Conservation (phyloP, 2,329 filamentous ascomycete genomes). For the Pseudopithomyces maydicus region DNA sequence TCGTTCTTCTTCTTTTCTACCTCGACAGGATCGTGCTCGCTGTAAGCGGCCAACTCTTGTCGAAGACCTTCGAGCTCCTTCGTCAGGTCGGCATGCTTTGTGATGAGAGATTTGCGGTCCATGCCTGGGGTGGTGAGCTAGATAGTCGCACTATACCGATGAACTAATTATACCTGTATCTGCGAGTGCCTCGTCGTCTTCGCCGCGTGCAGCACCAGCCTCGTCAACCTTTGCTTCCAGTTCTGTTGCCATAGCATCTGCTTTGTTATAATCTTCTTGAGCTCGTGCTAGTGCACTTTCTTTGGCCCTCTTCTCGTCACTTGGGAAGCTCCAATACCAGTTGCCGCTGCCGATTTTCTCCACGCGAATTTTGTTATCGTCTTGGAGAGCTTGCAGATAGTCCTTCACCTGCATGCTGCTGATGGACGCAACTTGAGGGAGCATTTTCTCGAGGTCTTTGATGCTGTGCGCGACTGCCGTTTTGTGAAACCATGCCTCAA, state of each 20-base stretch:
- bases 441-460: slow-evolving; percentile 69
- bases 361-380: slow-evolving; percentile 66
- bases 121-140: slow-evolving; percentile 20
- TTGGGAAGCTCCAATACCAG: slow-evolving; percentile 73
- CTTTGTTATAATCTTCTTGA: slow-evolving; percentile 46
- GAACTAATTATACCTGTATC: slow-evolving; percentile 27
- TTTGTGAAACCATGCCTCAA: slow-evolving; percentile 64
- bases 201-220: slow-evolving; percentile 43
- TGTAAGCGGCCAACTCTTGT: slow-evolving; percentile 51
- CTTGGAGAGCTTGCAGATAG: slow-evolving; percentile 65
- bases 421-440: slow-evolving; percentile 66
- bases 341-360: slow-evolving; percentile 75
- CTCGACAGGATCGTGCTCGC: slow-evolving; percentile 53
- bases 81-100: slow-evolving; percentile 41
- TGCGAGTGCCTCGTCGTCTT: slow-evolving; percentile 45
- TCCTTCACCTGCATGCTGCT: slow-evolving; percentile 71
- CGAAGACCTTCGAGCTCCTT: slow-evolving; percentile 46
- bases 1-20: slow-evolving; percentile 48
- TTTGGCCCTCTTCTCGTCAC: slow-evolving; percentile 59
- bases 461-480: slow-evolving; percentile 67
- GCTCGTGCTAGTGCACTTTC: slow-evolving; percentile 46
- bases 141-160: neutral
- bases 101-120: slow-evolving; percentile 45
- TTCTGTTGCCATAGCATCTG: slow-evolving; percentile 39
- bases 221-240: slow-evolving; percentile 48